Evolutionary conservation across 345 rosid species (phyloP).

Genomic region (Zanthoxylum bungeanum): DNA sequence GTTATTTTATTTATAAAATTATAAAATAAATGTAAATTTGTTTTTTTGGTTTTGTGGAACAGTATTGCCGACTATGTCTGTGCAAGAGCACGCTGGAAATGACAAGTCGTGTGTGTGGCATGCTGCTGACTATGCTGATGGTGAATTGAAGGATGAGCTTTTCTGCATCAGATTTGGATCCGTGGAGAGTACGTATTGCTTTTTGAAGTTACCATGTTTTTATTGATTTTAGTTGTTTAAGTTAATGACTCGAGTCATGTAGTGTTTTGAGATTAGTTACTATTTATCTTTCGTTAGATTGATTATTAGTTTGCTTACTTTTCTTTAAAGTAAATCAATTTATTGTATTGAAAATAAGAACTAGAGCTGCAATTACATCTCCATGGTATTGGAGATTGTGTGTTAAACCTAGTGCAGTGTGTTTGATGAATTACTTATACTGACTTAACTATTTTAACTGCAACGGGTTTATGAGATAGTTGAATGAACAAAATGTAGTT

Average conservation of each 20-base stretch:
- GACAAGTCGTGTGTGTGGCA: conserved; percentile 78
- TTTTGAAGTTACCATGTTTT: too few relatives aligned
- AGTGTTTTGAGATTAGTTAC: not conserved
- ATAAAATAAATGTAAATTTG: too few relatives aligned
- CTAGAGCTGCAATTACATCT: too few relatives aligned
- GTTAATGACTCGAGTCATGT: not conserved
- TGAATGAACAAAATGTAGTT: not conserved
- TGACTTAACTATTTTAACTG: not conserved
- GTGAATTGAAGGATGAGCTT: conserved; percentile 70
- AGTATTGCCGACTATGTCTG: conserved; percentile 51
- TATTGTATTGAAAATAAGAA: too few relatives aligned
- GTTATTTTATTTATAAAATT: not conserved
- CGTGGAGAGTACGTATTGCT: conserved; percentile 50
- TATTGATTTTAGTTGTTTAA: too few relatives aligned
- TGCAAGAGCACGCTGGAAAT: conserved; percentile 74
- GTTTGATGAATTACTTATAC: too few relatives aligned
- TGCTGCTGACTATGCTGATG: conserved; percentile 60
- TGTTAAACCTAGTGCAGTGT: not conserved
- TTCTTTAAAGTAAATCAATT: too few relatives aligned
- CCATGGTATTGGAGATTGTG: too few relatives aligned
- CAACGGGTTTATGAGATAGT: not conserved
- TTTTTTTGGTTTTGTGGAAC: conserved; percentile 3
- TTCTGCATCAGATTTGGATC: conserved; percentile 79
- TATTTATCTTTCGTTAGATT: not conserved
- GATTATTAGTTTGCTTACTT: too few relatives aligned